Base-by-base conservation (phyloP, 805 yeast species). In the Candida quercuum region DNA sequence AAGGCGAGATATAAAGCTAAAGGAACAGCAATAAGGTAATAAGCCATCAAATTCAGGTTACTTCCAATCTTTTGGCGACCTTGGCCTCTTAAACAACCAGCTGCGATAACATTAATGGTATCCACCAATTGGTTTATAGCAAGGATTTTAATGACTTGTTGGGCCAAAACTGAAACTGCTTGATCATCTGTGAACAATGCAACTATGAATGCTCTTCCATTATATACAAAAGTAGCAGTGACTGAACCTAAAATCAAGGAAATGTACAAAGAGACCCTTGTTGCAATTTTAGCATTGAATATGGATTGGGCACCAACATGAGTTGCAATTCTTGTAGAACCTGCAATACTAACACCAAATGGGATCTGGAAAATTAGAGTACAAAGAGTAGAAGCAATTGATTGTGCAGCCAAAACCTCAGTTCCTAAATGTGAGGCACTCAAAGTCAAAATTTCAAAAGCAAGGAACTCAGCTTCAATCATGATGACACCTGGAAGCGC, bases 21-120 rank as follows among this genome's bases (percentile, higher is more conserved):
- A 0, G 89, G 88, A 10, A 82, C 56, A 5, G 88, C 88, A 30
- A 84, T 45, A 0, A 67, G 37, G 48, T 85, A 85, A 58, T 85
- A 85, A 4, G 78, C 66, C 3, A 70, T 43, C 41, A 84, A 50
- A 50, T 78, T 81, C 43, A 84, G 53, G 38, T 67, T 64, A 3
- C 87, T 81, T 2, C 91, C 93, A 30, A 84, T 67, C 32, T 71
- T 66, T 59, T 84, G 93, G 32, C 54, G 48, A 11, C 94, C 88
- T 56, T 83, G 91, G 5, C 91, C 88, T 43, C 93, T 67, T 38
- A 85, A 63, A 12, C 82, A 64, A 3, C 93, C 91, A 3, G 87
- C 88, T 22, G 75, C 67, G 18, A 81, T 66, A 18, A 79, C 77
- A 42, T 79, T 81, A 35, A 73, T 59, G 3, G 78, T 67, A 57